Conservation (phyloP, 2,329 filamentous ascomycete species). For the Colletotrichum spinosum region DNA sequence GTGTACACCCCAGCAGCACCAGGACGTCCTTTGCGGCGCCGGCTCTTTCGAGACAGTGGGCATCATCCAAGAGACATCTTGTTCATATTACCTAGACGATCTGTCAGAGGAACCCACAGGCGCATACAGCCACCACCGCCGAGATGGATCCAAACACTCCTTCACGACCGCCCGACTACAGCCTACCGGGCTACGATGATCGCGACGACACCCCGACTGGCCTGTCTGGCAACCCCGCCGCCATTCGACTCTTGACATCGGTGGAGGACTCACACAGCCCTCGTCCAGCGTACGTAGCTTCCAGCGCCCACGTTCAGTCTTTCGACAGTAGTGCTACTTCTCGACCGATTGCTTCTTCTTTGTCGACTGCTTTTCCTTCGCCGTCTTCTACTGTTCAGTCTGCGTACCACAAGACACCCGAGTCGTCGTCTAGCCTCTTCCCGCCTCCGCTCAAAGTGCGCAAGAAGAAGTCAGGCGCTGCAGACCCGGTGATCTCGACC, state of each 20-base stretch:
- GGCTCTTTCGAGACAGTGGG: constrained; percentile 27
- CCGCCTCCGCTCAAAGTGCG: constrained; percentile 40
- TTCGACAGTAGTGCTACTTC: constrained; percentile 3
- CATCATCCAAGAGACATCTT: constrained; percentile 10
- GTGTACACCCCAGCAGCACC: constrained; percentile 8
- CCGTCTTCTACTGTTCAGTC: constrained; percentile 34
- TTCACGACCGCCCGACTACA: constrained; percentile 68
- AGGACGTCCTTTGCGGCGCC: constrained; percentile 23
- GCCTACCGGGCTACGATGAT: constrained; percentile 67
- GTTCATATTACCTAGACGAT: not conserved
- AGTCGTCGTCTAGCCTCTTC: constrained; percentile 38
- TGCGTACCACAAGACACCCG: constrained; percentile 34
- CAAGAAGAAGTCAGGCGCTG: constrained; percentile 31
- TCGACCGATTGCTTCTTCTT: constrained; percentile 26
- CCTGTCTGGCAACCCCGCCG: constrained; percentile 59
- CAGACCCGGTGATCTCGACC: constrained; percentile 44
- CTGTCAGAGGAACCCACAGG: constrained; percentile 1
- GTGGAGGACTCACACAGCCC: constrained; percentile 66
- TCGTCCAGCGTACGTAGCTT: constrained; percentile 65
- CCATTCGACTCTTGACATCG: constrained; percentile 71
- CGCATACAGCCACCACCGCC: not conserved
- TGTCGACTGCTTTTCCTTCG: not conserved
- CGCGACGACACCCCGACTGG: constrained; percentile 61
- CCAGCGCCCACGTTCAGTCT: constrained; percentile 14
- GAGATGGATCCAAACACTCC: constrained; percentile 65